Evolutionary conservation across 257 asterid species (phyloP).

Genomic region (Datura wrightii): DNA sequence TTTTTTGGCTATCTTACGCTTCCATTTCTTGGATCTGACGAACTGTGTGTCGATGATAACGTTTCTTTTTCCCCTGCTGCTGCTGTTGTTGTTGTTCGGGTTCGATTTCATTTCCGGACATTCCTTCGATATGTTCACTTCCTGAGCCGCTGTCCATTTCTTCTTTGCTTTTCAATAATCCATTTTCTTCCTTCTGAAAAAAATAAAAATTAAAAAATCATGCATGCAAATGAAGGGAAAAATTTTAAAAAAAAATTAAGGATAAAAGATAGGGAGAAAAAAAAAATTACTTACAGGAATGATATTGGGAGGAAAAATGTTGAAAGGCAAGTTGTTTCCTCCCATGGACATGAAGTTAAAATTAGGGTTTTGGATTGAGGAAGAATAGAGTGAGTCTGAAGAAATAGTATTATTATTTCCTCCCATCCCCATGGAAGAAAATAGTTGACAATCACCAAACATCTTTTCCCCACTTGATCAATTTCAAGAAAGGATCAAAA

Average conservation of each 20-base stretch:
- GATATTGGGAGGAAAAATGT: constrained; percentile 69
- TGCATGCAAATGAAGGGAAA: background rate
- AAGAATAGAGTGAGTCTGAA: constrained; percentile 45
- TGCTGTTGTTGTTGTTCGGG: constrained; percentile 43
- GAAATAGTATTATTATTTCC: constrained; percentile 46
- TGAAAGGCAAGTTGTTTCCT: constrained; percentile 69
- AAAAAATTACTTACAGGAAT: constrained; percentile 58
- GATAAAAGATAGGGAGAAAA: background rate
- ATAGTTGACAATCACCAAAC: constrained; percentile 93
- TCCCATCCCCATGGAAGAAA: constrained; percentile 71
- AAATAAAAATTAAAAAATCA: background rate
- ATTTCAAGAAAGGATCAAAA: background rate
- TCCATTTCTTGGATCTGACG: constrained; percentile 99
- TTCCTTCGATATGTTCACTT: constrained; percentile 76
- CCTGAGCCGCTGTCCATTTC: constrained; percentile 90
- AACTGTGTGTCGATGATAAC: constrained; percentile 92
- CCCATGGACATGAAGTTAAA: constrained; percentile 70
- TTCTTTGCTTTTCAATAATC: constrained; percentile 65
- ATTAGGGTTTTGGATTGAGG: constrained; percentile 71
- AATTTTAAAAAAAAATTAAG: background rate
- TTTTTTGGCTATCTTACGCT: constrained; percentile 46
- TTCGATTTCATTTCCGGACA: constrained; percentile 77
- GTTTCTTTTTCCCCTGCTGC: constrained; percentile 65
- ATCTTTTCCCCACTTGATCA: constrained; percentile 39
- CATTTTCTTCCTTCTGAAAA: constrained; percentile 74